Base-by-base conservation (phyloP, 305 asterid genomes). In the Solanum hybrid region DNA sequence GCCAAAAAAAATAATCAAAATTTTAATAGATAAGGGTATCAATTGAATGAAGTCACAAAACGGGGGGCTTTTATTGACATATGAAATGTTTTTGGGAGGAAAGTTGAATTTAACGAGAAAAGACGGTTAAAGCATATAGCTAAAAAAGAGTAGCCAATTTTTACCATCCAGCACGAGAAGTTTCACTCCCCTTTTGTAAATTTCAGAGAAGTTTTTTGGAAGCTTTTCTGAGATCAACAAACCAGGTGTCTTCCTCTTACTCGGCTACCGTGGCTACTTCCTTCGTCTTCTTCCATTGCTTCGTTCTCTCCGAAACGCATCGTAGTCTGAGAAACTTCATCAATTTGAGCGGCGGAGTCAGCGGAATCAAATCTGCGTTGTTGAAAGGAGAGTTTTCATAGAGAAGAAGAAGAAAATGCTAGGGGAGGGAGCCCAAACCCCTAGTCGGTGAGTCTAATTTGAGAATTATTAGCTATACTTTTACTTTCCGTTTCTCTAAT, bases 361-460 rank as follows among this genome's bases (percentile, higher is more conserved):
- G 86, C 66, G 10, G 51, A 24, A 80, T 80, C 24, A 29, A 40
- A 81, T 79, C 85, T 11, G 34, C 64, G 13, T 79, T 11, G 64
- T 37, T 72, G 6, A 87, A 76, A 71, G 88, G 77, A 86, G 77
- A 86, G 8, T 86, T 32, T 35, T 34, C 36, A 71, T 26, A 7
- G 5, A 88, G 20, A 38, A 4, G 66, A 20, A 10, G 11, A 32
- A 34, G 22, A 89, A 91, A 66, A 90, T 92, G 93, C 85, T 90
- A 34, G 88, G 89, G 31, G 88, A 89, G 69, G 92, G 92, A 42
- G 71, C 35, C 76, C 91, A 92, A 88, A 85, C 92, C 91, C 92
- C 93, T 75, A 89, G 35, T 77, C 88, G 93, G 93, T 92, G 79
- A 89, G 78, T 22, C 46, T 42, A 85, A 79, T 35, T 87, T 31